Base-by-base conservation (phyloP, 225 moss, liverwort and hornwort genomes). In the Pleurozium schreberi region DNA sequence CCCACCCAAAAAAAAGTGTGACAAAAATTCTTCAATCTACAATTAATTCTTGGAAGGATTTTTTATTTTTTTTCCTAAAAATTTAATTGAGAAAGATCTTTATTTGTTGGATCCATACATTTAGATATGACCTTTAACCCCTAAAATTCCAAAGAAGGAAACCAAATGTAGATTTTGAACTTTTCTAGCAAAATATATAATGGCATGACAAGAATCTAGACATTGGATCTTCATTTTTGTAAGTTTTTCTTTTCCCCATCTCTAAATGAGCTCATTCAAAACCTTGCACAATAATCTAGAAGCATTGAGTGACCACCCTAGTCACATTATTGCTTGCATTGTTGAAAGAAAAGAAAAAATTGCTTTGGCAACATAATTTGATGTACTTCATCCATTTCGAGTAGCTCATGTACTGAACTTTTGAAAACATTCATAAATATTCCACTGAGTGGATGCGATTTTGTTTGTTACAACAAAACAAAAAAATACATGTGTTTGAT, bases 101-200 rank as follows among this genome's bases (percentile, higher is more conserved):
- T 15, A 3, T 36, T 1, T 0, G 1, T 52, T 21, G 8, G 20
- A 14, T 75, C 8, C 5, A 75, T 5, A 3, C 10, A 52, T 34
- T 21, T 34, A 13, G 13, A 34, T 52, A 14, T 52, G 13, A 52
- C 14, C 3, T 49, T 42, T 8, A 40, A 14, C 9, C 8, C 19
- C 7, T 26, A 1, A 19, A 3, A 31, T 1, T 43, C 3, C 0
- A 2, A 6, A 19, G 5, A 11, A 7, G 4, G 0, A 50, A 45
- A 75, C 8, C 2, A 8, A 50, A 20, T 34, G 12, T 50, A 34
- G 50, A 5, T 8, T 50, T 50, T 12, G 12, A 75, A 2, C 12
- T 14, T 33, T 49, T 18, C 1, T 50, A 4, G 5, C 13, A 34
- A 50, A 34, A 75, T 7, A 31, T 50, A 12, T 13, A 34, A 34